A percentile compares a stretch with the other conserved stretches of the same genome.
Conservation (phyloP, 306 rosid species). For the Cicer cuneatum region DNA sequence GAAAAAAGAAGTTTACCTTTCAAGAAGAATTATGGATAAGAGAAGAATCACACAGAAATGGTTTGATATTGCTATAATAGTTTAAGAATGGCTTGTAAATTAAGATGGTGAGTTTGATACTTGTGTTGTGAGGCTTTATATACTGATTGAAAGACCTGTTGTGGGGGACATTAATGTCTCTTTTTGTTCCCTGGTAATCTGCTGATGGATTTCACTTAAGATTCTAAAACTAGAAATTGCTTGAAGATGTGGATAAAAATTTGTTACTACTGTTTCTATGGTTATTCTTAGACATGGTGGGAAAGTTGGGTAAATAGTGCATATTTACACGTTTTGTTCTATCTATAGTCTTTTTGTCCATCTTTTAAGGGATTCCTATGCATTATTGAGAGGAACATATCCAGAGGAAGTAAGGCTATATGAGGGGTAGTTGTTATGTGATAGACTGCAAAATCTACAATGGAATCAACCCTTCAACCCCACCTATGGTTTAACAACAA, state of each 20-base stretch:
- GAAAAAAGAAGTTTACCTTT: conserved; percentile 55
- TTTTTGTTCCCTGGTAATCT: conserved; percentile 52
- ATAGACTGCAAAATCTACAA: conserved; percentile 49
- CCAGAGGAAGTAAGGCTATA: conserved; percentile 58
- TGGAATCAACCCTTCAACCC: conserved; percentile 58
- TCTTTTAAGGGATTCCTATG: conserved; percentile 84
- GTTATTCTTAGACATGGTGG: conserved; percentile 46
- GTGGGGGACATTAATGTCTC: conserved; percentile 58
- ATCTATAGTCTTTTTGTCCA: conserved; percentile 44
- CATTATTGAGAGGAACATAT: conserved; percentile 78
- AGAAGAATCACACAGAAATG: conserved; percentile 35
- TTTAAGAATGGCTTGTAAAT: conserved; percentile 40
- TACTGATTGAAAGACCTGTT: conserved; percentile 52
- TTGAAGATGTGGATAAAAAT: conserved; percentile 39
- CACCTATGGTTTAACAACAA: conserved; percentile 39
- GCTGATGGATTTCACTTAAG: conserved; percentile 43
- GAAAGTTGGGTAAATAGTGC: conserved; percentile 49
- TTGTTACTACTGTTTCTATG: conserved; percentile 6
- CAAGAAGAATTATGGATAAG: conserved; percentile 36
- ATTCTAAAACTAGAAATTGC: conserved; percentile 51
- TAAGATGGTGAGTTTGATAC: conserved; percentile 55
- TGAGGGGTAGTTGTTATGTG: conserved; percentile 78
- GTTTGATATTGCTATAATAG: conserved; percentile 38
- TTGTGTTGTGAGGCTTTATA: conserved; percentile 62
- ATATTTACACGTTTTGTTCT: conserved; percentile 45